A percentile compares a stretch with the other conserved stretches of the same genome.
phyloP scores from a whole-genome alignment of 2,329 filamentous ascomycete genomes.

The Diplodia scrobiculata region DNA sequence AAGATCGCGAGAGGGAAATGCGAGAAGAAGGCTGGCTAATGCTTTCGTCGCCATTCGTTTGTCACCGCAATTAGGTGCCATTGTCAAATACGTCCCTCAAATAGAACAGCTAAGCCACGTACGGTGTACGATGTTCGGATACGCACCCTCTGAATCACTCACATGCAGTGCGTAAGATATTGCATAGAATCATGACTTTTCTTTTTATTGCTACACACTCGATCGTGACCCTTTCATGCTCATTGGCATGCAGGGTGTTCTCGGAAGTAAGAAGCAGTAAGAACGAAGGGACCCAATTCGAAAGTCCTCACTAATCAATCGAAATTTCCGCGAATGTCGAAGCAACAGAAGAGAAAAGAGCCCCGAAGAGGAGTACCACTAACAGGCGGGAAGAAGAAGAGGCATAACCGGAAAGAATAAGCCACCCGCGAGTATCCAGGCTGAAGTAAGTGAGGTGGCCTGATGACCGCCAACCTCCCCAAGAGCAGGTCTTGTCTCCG shows the following conservation, averaged over 20 bases:
- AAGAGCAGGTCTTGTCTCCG: not conserved
- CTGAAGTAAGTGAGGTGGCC: not conserved
- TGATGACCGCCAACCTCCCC: not conserved
- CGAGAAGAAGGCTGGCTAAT: not conserved
- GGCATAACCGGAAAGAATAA: not conserved
- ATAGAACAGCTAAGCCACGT: not conserved
- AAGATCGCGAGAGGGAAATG: not conserved
- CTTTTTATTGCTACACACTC: constrained; percentile 12
- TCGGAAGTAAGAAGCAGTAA: not conserved
- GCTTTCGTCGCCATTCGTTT: not conserved
- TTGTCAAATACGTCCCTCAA: not conserved
- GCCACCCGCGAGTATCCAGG: not conserved
- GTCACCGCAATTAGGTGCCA: not conserved
- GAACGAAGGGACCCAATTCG: not conserved
- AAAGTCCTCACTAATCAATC: not conserved
- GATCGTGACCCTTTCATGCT: not conserved
- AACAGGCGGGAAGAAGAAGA: constrained; percentile 2
- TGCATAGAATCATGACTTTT: constrained; percentile 18
- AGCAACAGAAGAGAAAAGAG: constrained; percentile 6
- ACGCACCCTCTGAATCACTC: not conserved
- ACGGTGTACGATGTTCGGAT: not conserved
- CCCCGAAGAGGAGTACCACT: not conserved
- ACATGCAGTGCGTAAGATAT: not conserved
- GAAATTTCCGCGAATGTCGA: constrained; percentile 3
- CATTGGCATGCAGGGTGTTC: not conserved